Evolutionary conservation across 257 asterid genomes (phyloP).

Genomic region (Capsicum chinense): DNA sequence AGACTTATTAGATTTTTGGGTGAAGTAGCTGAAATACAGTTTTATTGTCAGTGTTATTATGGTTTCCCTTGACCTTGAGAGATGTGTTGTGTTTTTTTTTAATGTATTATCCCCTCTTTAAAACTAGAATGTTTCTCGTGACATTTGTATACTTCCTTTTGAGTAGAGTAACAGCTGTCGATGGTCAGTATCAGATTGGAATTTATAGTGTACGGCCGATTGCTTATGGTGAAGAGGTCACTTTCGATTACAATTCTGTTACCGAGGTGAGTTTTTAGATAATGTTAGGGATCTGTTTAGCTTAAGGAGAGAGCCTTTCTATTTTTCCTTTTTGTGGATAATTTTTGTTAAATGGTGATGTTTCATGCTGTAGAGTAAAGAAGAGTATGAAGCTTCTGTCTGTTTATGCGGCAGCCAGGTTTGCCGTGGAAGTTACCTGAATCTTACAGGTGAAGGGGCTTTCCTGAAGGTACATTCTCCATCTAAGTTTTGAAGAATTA

Average conservation of each 20-base stretch:
- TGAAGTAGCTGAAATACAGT: not conserved
- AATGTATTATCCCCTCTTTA: not conserved
- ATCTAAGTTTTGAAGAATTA: conserved; percentile 20
- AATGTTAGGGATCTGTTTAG: conserved; percentile 31
- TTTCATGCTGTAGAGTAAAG: conserved; percentile 73
- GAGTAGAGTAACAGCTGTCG: conserved; percentile 97
- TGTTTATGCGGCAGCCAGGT: conserved; percentile 98
- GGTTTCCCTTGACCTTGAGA: not conserved
- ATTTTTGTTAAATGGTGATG: conserved; percentile 31
- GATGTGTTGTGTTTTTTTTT: not conserved
- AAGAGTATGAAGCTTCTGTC: conserved; percentile 98
- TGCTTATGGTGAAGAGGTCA: conserved; percentile 93
- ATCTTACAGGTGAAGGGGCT: conserved; percentile 97
- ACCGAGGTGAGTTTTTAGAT: conserved; percentile 75
- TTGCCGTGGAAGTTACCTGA: conserved; percentile 97
- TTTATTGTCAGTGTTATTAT: not conserved
- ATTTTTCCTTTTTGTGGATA: conserved; percentile 30
- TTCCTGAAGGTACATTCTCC: conserved; percentile 70
- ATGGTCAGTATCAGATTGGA: conserved; percentile 99
- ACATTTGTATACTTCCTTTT: conserved; percentile 32
- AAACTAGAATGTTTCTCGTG: not conserved
- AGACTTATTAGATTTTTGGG: not conserved
- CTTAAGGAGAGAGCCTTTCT: conserved; percentile 11
- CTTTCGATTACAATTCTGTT: conserved; percentile 96
- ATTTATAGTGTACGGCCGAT: conserved; percentile 90